Evolutionary conservation across 306 rosid genomes (phyloP).

Genomic region (Astragalus glycyphyllos): DNA sequence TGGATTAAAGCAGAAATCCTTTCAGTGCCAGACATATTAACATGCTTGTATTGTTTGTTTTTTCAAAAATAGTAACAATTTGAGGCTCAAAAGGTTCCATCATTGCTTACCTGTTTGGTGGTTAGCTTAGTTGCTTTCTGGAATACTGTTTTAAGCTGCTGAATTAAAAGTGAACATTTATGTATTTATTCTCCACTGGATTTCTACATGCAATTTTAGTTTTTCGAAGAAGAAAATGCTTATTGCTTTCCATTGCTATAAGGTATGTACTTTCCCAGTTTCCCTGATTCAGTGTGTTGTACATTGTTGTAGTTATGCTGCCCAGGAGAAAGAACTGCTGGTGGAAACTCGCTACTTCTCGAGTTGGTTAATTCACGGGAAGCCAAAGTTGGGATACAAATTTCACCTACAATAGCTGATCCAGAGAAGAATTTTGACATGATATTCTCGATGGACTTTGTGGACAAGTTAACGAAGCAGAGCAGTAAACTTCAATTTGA

Average conservation of each 20-base stretch:
- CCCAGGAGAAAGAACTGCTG: constrained; percentile 51
- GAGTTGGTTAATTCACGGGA: constrained; percentile 55
- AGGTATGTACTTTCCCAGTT: constrained; percentile 9
- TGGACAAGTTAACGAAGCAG: constrained; percentile 63
- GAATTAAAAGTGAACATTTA: constrained; percentile 19
- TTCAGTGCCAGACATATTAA: background rate
- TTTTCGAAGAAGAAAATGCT: background rate
- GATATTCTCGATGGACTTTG: constrained; percentile 66
- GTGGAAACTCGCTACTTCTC: constrained; percentile 67
- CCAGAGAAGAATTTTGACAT: constrained; percentile 59
- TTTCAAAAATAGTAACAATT: background rate
- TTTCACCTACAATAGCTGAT: constrained; percentile 47
- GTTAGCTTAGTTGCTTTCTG: background rate
- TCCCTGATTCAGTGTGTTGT: constrained; percentile 31
- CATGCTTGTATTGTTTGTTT: background rate
- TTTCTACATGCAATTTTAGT: background rate
- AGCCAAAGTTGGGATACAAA: constrained; percentile 73
- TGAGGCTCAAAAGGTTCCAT: background rate
- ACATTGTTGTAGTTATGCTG: constrained; percentile 66
- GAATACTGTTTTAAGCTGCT: background rate
- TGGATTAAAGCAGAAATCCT: background rate
- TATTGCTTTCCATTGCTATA: background rate
- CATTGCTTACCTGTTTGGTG: constrained; percentile 4
- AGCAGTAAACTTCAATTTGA: constrained; percentile 63
- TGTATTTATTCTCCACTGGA: background rate